Conservation (phyloP, 108 stramenopile genomes). For the Chaetoceros muelleri region DNA sequence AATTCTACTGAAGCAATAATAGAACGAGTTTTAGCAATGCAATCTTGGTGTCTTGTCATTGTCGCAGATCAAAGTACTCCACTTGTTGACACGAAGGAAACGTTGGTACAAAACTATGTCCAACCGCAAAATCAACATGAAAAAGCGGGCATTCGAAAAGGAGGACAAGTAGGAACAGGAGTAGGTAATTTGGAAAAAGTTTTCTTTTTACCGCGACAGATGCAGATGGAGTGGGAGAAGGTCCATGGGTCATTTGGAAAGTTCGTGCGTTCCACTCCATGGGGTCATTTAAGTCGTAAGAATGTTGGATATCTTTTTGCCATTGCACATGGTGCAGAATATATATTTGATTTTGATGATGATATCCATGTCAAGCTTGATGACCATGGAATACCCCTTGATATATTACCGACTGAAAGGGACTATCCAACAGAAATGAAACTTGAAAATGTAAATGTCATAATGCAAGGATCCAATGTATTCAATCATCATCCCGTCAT, state of each 20-base stretch:
- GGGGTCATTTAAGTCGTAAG: slow-evolving; percentile 41
- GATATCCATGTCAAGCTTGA: slow-evolving; percentile 25
- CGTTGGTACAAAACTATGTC: neutral
- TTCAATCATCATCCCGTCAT: slow-evolving; percentile 43
- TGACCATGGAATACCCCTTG: no score
- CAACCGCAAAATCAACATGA: no score
- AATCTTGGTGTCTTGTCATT: slow-evolving; percentile 48
- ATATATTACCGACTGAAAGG: no score
- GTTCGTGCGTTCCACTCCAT: slow-evolving; percentile 22
- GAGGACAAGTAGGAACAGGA: no score
- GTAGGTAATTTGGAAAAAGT: no score
- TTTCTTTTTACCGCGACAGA: no score
- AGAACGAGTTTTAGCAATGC: no score
- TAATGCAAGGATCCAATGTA: neutral
- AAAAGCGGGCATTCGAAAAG: no score
- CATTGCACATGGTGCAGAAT: slow-evolving; percentile 28
- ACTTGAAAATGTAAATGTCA: no score
- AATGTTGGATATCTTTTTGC: slow-evolving; percentile 53
- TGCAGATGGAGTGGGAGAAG: no score
- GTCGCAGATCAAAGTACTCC: slow-evolving; percentile 38
- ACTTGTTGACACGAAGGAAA: neutral
- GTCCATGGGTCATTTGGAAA: slow-evolving; percentile 4
- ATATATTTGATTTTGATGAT: slow-evolving; percentile 51
- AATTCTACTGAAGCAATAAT: no score
- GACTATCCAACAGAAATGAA: no score